Percentiles rank a stretch among this genome's conserved stretches.
Conservation (phyloP, 1,284 basidiomycete species). For the Cryptococcus hybrid region DNA sequence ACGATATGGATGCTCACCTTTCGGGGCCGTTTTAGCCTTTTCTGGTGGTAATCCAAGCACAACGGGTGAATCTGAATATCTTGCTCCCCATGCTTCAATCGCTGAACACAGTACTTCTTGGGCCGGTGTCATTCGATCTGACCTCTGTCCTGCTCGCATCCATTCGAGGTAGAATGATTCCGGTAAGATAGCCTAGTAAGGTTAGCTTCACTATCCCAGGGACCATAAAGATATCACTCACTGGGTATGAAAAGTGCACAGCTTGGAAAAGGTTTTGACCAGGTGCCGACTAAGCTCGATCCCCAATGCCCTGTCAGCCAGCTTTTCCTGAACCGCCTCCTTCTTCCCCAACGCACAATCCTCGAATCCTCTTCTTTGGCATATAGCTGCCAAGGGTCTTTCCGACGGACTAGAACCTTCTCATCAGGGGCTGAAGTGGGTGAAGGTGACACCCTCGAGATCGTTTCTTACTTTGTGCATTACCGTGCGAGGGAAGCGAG, state of each 20-base stretch:
- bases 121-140: constrained; percentile 31
- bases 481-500: neutral
- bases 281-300: constrained; percentile 32
- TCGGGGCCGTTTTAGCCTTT: constrained; percentile 18
- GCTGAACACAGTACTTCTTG: constrained; percentile 38
- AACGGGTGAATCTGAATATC: constrained; percentile 40
- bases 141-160: constrained; percentile 31
- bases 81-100: constrained; percentile 42
- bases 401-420: neutral
- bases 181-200: constrained; percentile 27
- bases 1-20: constrained; percentile 15
- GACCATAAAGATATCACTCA: constrained; percentile 6
- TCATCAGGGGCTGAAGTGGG: neutral
- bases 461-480: neutral
- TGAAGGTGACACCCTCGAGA: neutral
- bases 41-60: constrained; percentile 25
- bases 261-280: constrained; percentile 33
- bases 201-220: neutral
- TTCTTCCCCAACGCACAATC: constrained; percentile 22
- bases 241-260: constrained; percentile 36
- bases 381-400: constrained; percentile 25
- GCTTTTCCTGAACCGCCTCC: constrained; percentile 24
- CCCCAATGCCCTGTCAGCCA: constrained; percentile 36
- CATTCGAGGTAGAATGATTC: constrained; percentile 39
- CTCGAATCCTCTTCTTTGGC: constrained; percentile 1